Conservation (phyloP, 2,329 filamentous ascomycete genomes). For the Alternaria infectoria region DNA sequence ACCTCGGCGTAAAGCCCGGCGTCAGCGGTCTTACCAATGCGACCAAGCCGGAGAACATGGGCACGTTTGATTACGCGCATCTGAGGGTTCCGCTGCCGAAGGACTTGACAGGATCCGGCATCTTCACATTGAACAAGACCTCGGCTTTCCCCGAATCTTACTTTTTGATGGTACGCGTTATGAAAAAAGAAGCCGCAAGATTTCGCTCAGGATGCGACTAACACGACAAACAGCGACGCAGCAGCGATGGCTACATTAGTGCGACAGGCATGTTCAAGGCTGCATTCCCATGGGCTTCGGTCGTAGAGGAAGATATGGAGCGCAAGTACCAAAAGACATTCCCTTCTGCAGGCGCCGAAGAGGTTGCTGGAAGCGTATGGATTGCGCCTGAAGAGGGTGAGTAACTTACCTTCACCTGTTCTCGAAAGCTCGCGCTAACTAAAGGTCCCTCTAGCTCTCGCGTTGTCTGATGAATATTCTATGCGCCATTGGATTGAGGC, state of each 20-base stretch:
- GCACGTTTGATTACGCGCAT: constrained; percentile 94
- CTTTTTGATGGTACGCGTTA: constrained; percentile 79
- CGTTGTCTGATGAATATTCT: constrained; percentile 84
- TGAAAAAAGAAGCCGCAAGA: constrained; percentile 4
- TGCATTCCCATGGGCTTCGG: constrained; percentile 79
- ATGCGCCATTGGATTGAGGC: constrained; percentile 88
- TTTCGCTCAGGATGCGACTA: constrained; percentile 29
- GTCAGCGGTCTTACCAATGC: constrained; percentile 74
- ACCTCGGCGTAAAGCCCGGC: constrained; percentile 81
- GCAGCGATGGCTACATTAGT: constrained; percentile 82
- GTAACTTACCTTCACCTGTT: constrained; percentile 8
- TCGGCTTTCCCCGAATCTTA: constrained; percentile 80
- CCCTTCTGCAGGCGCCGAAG: constrained; percentile 80
- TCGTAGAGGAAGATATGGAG: constrained; percentile 75
- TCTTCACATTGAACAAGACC: constrained; percentile 76
- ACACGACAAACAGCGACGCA: constrained; percentile 67
- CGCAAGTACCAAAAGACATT: constrained; percentile 85
- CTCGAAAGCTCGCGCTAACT: constrained; percentile 20
- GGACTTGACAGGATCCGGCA: constrained; percentile 84
- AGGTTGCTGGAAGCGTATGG: constrained; percentile 97
- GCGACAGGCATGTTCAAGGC: constrained; percentile 94
- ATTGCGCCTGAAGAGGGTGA: constrained; percentile 77
- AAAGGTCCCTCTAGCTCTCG: constrained; percentile 67
- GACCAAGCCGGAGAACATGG: constrained; percentile 74
- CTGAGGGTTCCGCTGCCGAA: constrained; percentile 90